A percentile compares a stretch with the other conserved stretches of the same genome.
phyloP scores from a whole-genome alignment of 1,284 basidiomycete genomes.

The Marasmius tenuissimus region DNA sequence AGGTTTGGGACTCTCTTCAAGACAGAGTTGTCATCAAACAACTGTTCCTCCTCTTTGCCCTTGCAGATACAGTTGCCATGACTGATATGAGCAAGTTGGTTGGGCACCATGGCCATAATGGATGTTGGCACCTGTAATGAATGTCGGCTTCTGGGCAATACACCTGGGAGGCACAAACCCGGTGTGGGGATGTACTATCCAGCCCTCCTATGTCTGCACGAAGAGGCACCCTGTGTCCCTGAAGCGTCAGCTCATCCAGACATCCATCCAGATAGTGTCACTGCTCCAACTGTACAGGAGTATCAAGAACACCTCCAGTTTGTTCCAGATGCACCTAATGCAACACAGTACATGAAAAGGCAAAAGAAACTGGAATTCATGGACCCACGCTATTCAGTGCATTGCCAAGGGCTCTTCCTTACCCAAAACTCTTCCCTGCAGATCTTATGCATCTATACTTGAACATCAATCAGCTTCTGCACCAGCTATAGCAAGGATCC shows the following conservation, averaged over 20 bases:
- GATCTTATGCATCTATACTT: conserved; percentile 30
- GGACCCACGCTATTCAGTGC: background rate
- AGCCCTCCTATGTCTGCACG: background rate
- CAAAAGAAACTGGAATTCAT: background rate
- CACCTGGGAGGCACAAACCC: conserved; percentile 13
- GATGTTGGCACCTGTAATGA: conserved; percentile 14
- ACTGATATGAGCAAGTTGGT: conserved; percentile 30
- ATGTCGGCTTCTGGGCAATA: conserved; percentile 22
- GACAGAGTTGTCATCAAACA: background rate
- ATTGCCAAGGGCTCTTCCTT: background rate
- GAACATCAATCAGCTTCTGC: conserved; percentile 28
- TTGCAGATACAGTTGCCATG: conserved; percentile 26
- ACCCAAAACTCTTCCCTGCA: conserved; percentile 10
- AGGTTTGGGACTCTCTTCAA: conserved; percentile 26
- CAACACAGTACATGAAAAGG: background rate
- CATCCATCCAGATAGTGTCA: background rate
- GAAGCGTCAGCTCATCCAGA: background rate
- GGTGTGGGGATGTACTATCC: conserved; percentile 12
- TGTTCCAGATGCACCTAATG: background rate
- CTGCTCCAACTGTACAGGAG: background rate
- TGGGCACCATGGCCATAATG: conserved; percentile 29
- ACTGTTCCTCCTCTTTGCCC: conserved; percentile 16
- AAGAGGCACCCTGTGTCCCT: background rate
- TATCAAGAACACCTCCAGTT: background rate
- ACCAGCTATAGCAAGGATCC: conserved; percentile 31